Percentiles rank a stretch among this genome's conserved stretches.
Evolutionary conservation across 495 filamentous ascomycete genomes (phyloP).

Genomic region (Neurospora pannonica): DNA sequence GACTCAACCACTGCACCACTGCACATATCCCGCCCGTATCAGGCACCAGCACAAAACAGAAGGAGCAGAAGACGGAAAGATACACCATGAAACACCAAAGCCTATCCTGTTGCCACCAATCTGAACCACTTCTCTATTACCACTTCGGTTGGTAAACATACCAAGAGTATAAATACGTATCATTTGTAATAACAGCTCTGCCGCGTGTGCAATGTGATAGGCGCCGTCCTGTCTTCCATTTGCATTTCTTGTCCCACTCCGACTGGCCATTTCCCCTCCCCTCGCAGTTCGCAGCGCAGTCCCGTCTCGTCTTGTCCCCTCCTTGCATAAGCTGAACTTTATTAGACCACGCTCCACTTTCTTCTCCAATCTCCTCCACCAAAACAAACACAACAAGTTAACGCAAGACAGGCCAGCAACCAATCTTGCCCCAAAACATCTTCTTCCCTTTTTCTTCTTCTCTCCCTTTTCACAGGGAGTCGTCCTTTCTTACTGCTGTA

Average conservation of each 20-base stretch:
- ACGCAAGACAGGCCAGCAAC: neutral
- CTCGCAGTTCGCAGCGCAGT: neutral
- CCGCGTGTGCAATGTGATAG: neutral
- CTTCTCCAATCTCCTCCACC: neutral
- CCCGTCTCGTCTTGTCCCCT: neutral
- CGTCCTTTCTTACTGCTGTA: neutral
- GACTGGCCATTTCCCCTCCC: neutral
- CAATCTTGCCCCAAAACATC: neutral
- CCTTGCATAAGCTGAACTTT: neutral
- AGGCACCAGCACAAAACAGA: neutral
- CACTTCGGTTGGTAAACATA: neutral
- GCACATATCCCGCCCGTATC: neutral
- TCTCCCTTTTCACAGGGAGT: neutral
- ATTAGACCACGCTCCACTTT: neutral
- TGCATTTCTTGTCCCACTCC: neutral
- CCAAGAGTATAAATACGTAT: neutral
- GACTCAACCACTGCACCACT: slow-evolving; percentile 4
- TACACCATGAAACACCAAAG: neutral
- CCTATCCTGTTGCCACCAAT: neutral
- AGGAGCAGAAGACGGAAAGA: neutral
- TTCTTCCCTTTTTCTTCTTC: neutral
- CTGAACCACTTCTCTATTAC: neutral
- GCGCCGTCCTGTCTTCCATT: neutral
- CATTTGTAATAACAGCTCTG: neutral
- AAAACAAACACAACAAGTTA: neutral